Conservation (phyloP, 805 yeast species). For the Myxozyma lipomycoides region DNA sequence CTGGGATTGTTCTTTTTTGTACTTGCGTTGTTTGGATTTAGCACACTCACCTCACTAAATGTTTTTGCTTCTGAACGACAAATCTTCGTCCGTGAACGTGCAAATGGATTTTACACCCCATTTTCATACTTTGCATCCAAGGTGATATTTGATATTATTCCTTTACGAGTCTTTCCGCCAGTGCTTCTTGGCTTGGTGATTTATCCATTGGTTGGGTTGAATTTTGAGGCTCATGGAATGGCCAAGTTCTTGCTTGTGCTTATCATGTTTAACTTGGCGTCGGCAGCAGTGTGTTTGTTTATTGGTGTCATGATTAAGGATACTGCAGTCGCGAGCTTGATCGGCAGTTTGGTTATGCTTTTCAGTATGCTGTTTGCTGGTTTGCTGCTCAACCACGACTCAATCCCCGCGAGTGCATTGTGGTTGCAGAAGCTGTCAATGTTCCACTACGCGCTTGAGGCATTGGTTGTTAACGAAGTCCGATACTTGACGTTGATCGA, state of each 20-base stretch:
- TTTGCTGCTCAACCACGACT: constrained; percentile 60
- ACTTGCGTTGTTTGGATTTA: constrained; percentile 88
- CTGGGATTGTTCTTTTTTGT: constrained; percentile 89
- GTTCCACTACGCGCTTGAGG: constrained; percentile 95
- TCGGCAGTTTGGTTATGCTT: constrained; percentile 76
- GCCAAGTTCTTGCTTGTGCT: constrained; percentile 67
- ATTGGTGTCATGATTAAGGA: constrained; percentile 86
- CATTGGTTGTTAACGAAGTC: constrained; percentile 88
- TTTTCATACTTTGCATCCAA: constrained; percentile 80
- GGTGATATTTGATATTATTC: constrained; percentile 85
- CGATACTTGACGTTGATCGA: constrained; percentile 78
- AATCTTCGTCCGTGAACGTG: constrained; percentile 86
- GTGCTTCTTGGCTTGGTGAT: constrained; percentile 70
- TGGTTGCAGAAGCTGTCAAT: constrained; percentile 77
- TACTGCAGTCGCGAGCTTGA: constrained; percentile 85
- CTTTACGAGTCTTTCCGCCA: constrained; percentile 91
- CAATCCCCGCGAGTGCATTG: constrained; percentile 51
- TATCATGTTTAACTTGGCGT: constrained; percentile 79
- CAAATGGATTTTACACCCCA: constrained; percentile 91
- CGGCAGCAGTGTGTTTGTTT: constrained; percentile 77
- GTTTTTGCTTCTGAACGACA: constrained; percentile 85
- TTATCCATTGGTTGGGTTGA: constrained; percentile 84
- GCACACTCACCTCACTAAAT: constrained; percentile 86
- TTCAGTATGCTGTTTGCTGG: constrained; percentile 93
- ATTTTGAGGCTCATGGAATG: constrained; percentile 59